Conservation (phyloP, 164 flowering plant species). For the Chloranthus sessilifolius region DNA sequence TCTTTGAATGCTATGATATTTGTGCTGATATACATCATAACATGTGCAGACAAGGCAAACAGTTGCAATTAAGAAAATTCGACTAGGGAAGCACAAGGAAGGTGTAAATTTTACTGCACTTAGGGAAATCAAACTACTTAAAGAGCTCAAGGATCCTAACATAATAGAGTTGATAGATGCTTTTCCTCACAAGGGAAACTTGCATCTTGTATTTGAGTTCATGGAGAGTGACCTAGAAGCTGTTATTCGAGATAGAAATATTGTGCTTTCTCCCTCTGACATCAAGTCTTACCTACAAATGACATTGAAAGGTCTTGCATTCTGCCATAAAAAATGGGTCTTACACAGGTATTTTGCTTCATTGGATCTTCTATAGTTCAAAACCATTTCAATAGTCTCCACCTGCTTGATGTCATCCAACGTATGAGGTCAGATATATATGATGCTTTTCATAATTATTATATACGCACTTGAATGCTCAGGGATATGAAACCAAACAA, state of each 20-base stretch:
- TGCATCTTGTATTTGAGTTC: slow-evolving; percentile 95
- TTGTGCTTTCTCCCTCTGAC: slow-evolving; percentile 88
- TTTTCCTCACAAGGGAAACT: slow-evolving; percentile 89
- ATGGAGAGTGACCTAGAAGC: slow-evolving; percentile 99
- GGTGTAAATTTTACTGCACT: slow-evolving; percentile 96
- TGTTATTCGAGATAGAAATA: slow-evolving; percentile 85
- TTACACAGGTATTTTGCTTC: slow-evolving; percentile 62
- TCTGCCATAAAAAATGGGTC: slow-evolving; percentile 95
- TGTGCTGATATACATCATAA: neutral
- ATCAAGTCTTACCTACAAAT: slow-evolving; percentile 85
- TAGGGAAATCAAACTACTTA: slow-evolving; percentile 87
- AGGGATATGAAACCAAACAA: slow-evolving; percentile 99
- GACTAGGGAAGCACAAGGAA: slow-evolving; percentile 88
- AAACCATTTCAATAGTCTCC: neutral
- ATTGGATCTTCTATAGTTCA: neutral
- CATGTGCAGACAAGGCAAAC: slow-evolving; percentile 64
- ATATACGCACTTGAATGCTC: slow-evolving; percentile 17
- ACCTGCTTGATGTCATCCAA: slow-evolving; percentile 6
- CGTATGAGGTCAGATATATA: neutral
- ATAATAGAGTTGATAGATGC: slow-evolving; percentile 92
- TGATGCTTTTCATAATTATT: too few species aligned
- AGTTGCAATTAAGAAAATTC: slow-evolving; percentile 95
- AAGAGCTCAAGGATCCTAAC: slow-evolving; percentile 88
- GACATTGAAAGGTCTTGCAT: slow-evolving; percentile 92
- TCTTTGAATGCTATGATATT: too few species aligned